Evolutionary conservation across 306 rosid species (phyloP).

Genomic region (Cotoneaster glaucophyllus): DNA sequence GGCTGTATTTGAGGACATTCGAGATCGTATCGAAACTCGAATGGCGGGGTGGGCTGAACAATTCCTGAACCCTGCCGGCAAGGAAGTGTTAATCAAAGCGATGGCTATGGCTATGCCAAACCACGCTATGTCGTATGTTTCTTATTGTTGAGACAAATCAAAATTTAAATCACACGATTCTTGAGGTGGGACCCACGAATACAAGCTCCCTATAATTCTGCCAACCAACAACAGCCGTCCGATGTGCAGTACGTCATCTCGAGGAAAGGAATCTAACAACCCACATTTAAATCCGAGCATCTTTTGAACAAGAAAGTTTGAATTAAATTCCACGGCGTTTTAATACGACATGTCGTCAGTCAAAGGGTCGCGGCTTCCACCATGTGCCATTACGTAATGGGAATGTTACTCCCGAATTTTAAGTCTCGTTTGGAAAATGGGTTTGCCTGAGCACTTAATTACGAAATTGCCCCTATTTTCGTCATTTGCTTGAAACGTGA

Average conservation of each 20-base stretch:
- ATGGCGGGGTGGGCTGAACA: too few species aligned
- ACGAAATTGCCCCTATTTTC: neutral
- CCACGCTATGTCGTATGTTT: too few species aligned
- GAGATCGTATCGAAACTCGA: too few species aligned
- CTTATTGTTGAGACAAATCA: neutral
- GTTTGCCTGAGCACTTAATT: neutral
- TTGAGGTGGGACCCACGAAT: slow-evolving; percentile 26
- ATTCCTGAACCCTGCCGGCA: too few species aligned
- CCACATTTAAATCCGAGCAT: slow-evolving; percentile 40
- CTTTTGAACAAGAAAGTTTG: slow-evolving; percentile 27
- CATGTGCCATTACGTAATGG: neutral
- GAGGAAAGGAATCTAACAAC: slow-evolving; percentile 58
- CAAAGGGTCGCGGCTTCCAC: neutral
- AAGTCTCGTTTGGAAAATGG: neutral
- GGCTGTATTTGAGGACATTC: too few species aligned
- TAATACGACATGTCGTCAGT: neutral
- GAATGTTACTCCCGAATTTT: neutral
- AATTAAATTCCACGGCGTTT: slow-evolving; percentile 19
- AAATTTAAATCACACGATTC: slow-evolving; percentile 31
- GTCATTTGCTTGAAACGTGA: neutral
- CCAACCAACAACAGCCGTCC: slow-evolving; percentile 19
- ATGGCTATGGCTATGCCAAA: too few species aligned
- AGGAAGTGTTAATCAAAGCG: too few species aligned
- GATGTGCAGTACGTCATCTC: slow-evolving; percentile 35
- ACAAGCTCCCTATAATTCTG: neutral